Base-by-base conservation (phyloP, 768 basidiomycete genomes). In the Dendrothele bispora region DNA sequence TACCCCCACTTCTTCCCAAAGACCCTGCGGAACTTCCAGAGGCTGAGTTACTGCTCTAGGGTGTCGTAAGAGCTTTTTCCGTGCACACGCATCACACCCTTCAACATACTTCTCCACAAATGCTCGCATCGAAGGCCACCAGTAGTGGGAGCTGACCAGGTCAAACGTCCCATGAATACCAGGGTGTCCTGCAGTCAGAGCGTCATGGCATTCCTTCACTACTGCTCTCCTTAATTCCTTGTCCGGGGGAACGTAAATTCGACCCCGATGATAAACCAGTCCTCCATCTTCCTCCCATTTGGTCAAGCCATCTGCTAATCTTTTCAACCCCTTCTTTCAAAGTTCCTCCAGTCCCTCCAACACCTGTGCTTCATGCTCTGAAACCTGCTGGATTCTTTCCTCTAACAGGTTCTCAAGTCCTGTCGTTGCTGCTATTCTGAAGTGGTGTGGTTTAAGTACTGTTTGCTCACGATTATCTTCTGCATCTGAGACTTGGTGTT, bases 51-150 rank as follows among this genome's bases (percentile, higher is more conserved):
- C 40, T 44, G 3, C 7, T 38, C 2, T 17, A 25, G 22, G 39
- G 5, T 1, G 50, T 24, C 15, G 50, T 8, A 0, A 7, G 6
- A 1, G 34, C 29, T 58, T 58, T 10, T 21, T 25, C 5, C 38
- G n/a, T 18, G 62, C 55, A 21, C 59, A 62, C 2, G n/a, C 43
- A 0, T 61, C 51, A 47, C 70, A 72, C 3, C 52, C 48, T 2
- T 32, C 5, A 4, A 70, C 55, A 39, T 64, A 70, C 17, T 53
- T 42, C 2, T 42, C 18, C 21, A 68, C 48, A 46, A 58, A 55
- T 15, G 29, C 14, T 6, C 27, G 15, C 40, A 61, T 53, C 6
- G 14, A 14, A 2, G 60, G 58, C 62, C 60, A 69, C 48, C 51
- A 59, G 44, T 36, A 66, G 5, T 55, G 43, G n/a, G n/a, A 5